These are phyloP conservation scores for Pichia sp. DNA, from an alignment of 1,139 yeast genomes.

Conservation along the genomic window DNA sequence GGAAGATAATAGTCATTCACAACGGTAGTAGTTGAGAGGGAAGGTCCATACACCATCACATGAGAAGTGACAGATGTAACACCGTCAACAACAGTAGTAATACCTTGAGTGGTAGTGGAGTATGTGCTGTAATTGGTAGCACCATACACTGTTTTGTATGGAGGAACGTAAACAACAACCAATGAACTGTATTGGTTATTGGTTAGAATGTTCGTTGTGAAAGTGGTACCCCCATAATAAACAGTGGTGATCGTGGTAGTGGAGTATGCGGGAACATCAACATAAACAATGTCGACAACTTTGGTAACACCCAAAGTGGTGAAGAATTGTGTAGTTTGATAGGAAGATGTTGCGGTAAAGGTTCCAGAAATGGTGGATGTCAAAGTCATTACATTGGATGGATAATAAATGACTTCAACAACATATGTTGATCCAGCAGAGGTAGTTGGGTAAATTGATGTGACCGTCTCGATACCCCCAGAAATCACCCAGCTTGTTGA, in stretches of 20 bases:
- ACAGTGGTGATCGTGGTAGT: not conserved
- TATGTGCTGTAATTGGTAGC: not conserved
- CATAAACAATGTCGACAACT: not conserved
- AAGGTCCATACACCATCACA: constrained; percentile 6
- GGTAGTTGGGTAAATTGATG: not conserved
- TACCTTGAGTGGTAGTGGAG: constrained; percentile 3
- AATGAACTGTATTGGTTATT: not conserved
- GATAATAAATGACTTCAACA: not conserved
- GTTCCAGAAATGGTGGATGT: not conserved
- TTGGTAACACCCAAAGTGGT: not conserved
- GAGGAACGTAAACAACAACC: constrained; percentile 2
- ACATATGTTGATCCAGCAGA: not conserved
- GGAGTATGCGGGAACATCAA: not conserved
- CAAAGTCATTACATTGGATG: not conserved
- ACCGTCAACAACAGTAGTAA: constrained; percentile 2
- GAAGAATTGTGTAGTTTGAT: not conserved
- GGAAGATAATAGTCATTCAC: no score
- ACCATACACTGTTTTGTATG: constrained; percentile 1
- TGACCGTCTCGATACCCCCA: constrained; percentile 1
- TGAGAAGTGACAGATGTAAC: constrained; percentile 1
- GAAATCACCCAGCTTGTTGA: constrained; percentile 3
- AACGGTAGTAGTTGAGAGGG: not conserved
- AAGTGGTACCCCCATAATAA: not conserved
- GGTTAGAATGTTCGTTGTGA: not conserved
- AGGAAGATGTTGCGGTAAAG: not conserved